These are phyloP conservation scores for Cladosporium oxysporum DNA, from an alignment of 2,329 filamentous ascomycete species.

Conservation along the genomic window DNA sequence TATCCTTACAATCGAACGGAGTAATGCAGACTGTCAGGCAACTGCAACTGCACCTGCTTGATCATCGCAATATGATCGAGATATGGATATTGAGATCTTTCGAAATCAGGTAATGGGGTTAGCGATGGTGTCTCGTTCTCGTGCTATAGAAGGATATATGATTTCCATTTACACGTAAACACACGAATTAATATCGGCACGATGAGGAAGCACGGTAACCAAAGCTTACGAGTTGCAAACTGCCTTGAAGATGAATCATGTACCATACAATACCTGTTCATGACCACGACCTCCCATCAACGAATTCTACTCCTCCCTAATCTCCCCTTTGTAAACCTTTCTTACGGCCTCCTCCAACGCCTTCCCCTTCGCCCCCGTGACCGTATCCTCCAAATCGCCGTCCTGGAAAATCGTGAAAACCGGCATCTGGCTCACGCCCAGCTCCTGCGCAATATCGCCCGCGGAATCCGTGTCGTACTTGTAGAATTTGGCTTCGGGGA, in stretches of 20 bases:
- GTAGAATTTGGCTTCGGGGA: conserved; percentile 37
- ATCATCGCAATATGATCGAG: neutral
- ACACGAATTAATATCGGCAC: neutral
- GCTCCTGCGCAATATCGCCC: conserved; percentile 35
- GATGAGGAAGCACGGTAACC: neutral
- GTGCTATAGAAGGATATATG: neutral
- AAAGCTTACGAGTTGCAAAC: neutral
- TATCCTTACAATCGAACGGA: neutral
- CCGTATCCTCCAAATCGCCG: conserved; percentile 33
- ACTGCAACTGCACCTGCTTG: neutral
- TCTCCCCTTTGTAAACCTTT: conserved; percentile 34
- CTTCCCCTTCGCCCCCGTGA: conserved; percentile 35
- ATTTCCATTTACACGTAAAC: neutral
- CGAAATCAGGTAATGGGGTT: neutral
- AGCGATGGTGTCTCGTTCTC: neutral
- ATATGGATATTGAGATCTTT: neutral
- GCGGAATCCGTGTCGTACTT: conserved; percentile 32
- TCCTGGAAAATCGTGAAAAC: conserved; percentile 39
- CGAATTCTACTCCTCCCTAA: conserved; percentile 23
- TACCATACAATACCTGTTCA: too few species aligned
- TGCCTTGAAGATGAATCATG: neutral
- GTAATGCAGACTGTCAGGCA: neutral
- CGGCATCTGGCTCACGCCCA: conserved; percentile 36
- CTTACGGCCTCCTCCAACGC: conserved; percentile 33
- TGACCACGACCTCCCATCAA: too few species aligned